Percentiles rank a stretch among this genome's conserved stretches.
These are phyloP conservation scores for Pleurotus sapidus DNA, from an alignment of 768 basidiomycete genomes.

Conservation along the genomic window DNA sequence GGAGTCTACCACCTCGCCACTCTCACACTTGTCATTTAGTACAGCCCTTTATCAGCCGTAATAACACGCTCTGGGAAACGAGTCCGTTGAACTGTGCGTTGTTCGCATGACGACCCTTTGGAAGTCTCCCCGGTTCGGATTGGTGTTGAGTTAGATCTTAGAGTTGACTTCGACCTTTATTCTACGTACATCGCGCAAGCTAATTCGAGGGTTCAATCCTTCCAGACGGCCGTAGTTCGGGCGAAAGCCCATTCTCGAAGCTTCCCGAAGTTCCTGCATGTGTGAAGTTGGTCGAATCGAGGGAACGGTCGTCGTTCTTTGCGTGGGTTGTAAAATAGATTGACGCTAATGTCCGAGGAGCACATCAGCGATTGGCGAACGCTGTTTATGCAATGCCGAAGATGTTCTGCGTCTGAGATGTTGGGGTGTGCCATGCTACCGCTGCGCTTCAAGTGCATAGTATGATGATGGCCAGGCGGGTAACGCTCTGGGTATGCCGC, in stretches of 20 bases:
- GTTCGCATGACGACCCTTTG: too few relatives aligned
- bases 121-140: too few relatives aligned
- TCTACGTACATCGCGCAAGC: too few relatives aligned
- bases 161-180: too few relatives aligned
- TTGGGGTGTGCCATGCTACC: background rate
- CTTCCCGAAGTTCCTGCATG: constrained; percentile 2
- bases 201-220: background rate
- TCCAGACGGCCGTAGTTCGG: background rate
- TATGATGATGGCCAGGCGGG: background rate
- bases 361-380: constrained; percentile 18
- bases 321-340: constrained; percentile 17
- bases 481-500: background rate
- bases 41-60: too few relatives aligned
- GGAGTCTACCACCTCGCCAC: too few relatives aligned
- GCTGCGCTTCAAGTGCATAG: background rate
- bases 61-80: too few relatives aligned
- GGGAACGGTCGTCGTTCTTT: background rate
- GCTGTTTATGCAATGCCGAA: constrained; percentile 19
- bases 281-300: constrained; percentile 6
- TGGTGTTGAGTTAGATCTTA: too few relatives aligned
- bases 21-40: too few relatives aligned
- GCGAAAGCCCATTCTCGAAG: constrained; percentile 3
- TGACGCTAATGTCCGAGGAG: constrained; percentile 14
- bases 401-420: constrained; percentile 13
- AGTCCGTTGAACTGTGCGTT: too few relatives aligned